These are phyloP conservation scores for Paecilomyces dactylethromorphus DNA, from an alignment of 2,329 filamentous ascomycete genomes.

Conservation along the genomic window DNA sequence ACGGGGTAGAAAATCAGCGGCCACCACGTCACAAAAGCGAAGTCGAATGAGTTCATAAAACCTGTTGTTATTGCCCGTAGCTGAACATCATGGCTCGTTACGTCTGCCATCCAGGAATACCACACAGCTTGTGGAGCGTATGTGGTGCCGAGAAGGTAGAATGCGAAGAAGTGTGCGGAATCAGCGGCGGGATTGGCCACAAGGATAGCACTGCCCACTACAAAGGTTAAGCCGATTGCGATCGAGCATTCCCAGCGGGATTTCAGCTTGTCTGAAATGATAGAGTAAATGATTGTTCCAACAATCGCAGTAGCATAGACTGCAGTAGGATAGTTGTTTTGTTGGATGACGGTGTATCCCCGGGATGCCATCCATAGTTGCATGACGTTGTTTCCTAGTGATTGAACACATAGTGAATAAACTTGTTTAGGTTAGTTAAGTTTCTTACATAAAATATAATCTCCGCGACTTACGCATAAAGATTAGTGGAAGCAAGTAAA, in stretches of 20 bases:
- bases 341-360: constrained; percentile 37
- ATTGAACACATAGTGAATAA: constrained; percentile 40
- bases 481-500: constrained; percentile 39
- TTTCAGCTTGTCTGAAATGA: constrained; percentile 35
- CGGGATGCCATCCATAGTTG: constrained; percentile 40
- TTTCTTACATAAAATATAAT: background rate
- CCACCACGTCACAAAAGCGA: constrained; percentile 39
- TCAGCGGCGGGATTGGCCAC: constrained; percentile 26
- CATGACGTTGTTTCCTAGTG: constrained; percentile 40
- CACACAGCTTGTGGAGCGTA: constrained; percentile 42
- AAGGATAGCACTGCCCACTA: constrained; percentile 34
- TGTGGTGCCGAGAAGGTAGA: constrained; percentile 40
- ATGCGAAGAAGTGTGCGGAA: constrained; percentile 38
- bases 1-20: constrained; percentile 36
- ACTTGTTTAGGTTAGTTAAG: constrained; percentile 12
- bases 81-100: constrained; percentile 29
- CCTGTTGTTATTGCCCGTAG: constrained; percentile 40
- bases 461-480: constrained; percentile 35
- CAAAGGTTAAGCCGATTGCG: constrained; percentile 37
- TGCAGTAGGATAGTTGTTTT: constrained; percentile 41
- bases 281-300: constrained; percentile 35
- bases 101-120: constrained; percentile 44
- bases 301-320: constrained; percentile 38
- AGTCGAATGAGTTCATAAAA: constrained; percentile 40
- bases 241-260: constrained; percentile 41